phyloP scores from a whole-genome alignment of 768 basidiomycete genomes.

The Suillus alpinus region DNA sequence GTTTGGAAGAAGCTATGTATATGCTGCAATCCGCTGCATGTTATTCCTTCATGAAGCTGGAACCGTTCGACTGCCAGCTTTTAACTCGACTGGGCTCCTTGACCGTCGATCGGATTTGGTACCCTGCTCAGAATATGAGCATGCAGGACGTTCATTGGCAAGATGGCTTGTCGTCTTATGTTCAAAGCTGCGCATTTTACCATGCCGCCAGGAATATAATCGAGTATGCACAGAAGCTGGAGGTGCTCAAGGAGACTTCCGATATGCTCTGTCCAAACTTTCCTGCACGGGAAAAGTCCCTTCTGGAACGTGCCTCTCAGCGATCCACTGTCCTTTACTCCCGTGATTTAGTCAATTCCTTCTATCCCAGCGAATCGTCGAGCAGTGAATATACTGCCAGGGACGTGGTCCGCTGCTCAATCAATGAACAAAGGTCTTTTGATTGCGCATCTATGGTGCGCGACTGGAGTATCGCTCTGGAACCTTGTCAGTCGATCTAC shows the following conservation, averaged over 20 bases:
- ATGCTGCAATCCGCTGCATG: conserved; percentile 34
- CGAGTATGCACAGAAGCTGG: conserved; percentile 2
- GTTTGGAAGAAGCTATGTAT: conserved; percentile 39
- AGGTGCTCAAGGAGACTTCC: conserved; percentile 1
- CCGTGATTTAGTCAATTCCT: not conserved
- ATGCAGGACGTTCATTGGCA: conserved; percentile 38
- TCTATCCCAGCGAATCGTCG: not conserved
- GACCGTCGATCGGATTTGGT: conserved; percentile 31
- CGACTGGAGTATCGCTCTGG: not conserved
- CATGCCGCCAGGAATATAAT: conserved; percentile 9
- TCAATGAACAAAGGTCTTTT: conserved; percentile 12
- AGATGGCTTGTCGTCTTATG: conserved; percentile 12
- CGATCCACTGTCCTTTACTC: conserved; percentile 14
- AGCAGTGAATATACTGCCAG: conserved; percentile 7
- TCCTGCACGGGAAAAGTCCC: conserved; percentile 9
- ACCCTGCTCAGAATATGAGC: conserved; percentile 29
- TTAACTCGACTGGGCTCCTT: conserved; percentile 31
- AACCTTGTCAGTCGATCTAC: not conserved
- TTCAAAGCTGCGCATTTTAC: conserved; percentile 29
- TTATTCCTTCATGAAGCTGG: conserved; percentile 36
- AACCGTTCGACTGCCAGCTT: conserved; percentile 22
- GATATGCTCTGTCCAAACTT: conserved; percentile 9
- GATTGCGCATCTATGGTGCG: conserved; percentile 4
- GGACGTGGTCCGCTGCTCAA: not conserved
- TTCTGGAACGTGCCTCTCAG: conserved; percentile 13